A percentile compares a stretch with the other conserved stretches of the same genome.
These are phyloP conservation scores for Trichosanthes cucumerina DNA, from an alignment of 306 rosid genomes.

Conservation along the genomic window DNA sequence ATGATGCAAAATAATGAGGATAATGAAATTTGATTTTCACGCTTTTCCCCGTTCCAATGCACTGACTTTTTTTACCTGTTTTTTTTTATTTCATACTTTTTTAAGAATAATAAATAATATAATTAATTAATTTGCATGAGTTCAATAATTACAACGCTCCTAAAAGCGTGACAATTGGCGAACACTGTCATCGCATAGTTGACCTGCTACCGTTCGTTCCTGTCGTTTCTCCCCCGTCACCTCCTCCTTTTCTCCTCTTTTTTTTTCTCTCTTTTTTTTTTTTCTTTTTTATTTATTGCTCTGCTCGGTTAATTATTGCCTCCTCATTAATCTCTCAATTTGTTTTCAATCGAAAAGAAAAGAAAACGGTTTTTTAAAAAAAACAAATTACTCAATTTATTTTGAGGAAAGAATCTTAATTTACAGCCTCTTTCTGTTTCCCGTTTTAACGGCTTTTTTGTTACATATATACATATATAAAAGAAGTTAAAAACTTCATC, in stretches of 20 bases:
- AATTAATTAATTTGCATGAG: background rate
- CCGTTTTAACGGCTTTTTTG: too few relatives aligned
- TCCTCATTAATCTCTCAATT: background rate
- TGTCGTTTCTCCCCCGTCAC: background rate
- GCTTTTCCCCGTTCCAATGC: background rate
- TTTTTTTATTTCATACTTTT: background rate
- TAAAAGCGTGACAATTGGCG: constrained; percentile 11
- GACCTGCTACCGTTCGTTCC: background rate
- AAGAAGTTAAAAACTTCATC: too few relatives aligned
- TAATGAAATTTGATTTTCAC: background rate
- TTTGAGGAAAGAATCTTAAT: too few relatives aligned
- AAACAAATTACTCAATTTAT: too few relatives aligned
- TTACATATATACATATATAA: too few relatives aligned
- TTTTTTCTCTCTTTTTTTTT: background rate
- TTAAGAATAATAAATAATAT: background rate
- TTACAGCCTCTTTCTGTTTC: too few relatives aligned
- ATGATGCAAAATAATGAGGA: background rate
- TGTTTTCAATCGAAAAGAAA: background rate
- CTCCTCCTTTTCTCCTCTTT: background rate
- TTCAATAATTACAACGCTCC: constrained; percentile 8
- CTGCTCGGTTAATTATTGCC: background rate
- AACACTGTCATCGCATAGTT: background rate
- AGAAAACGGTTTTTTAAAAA: too few relatives aligned
- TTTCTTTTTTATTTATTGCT: background rate
- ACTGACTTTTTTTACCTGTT: background rate